phyloP scores from a whole-genome alignment of 2,329 filamentous ascomycete species.

The Zarea fungicola region DNA sequence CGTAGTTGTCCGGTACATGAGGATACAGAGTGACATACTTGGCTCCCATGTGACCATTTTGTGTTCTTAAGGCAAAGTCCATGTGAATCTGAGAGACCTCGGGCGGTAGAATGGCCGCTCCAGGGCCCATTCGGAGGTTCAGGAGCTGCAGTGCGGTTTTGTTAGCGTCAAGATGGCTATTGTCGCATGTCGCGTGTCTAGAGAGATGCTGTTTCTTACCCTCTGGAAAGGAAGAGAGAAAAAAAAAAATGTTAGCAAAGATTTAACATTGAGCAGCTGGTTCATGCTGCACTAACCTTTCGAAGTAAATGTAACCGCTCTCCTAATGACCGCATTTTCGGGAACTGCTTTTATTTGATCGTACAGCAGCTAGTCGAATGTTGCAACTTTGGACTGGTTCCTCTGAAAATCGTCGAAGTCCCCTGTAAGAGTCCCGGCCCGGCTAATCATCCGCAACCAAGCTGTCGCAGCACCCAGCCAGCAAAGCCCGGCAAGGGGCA shows the following conservation, averaged over 20 bases:
- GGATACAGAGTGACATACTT: slow-evolving; percentile 47
- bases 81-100: slow-evolving; percentile 71
- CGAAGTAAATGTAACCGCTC: slow-evolving; percentile 71
- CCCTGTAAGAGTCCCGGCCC: slow-evolving; percentile 23
- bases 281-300: slow-evolving; percentile 41
- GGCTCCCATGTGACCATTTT: slow-evolving; percentile 66
- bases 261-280: slow-evolving; percentile 32
- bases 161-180: slow-evolving; percentile 17
- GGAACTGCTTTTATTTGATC: background rate
- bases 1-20: too few species aligned
- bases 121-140: slow-evolving; percentile 71
- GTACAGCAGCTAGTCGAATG: background rate
- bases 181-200: slow-evolving; percentile 17
- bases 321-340: slow-evolving; percentile 44
- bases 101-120: slow-evolving; percentile 73
- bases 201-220: slow-evolving; percentile 10
- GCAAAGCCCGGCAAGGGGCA: background rate
- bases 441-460: slow-evolving; percentile 21
- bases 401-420: background rate
- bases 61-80: slow-evolving; percentile 59
- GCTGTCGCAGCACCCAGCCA: background rate
- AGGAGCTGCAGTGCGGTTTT: slow-evolving; percentile 53
- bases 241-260: background rate
- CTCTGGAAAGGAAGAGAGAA: slow-evolving; percentile 8
- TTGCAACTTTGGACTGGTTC: background rate